Evolutionary conservation across 805 yeast genomes (phyloP), one percentile per base, ranked within the genome.

Genomic region (Candida chilensis): DNA sequence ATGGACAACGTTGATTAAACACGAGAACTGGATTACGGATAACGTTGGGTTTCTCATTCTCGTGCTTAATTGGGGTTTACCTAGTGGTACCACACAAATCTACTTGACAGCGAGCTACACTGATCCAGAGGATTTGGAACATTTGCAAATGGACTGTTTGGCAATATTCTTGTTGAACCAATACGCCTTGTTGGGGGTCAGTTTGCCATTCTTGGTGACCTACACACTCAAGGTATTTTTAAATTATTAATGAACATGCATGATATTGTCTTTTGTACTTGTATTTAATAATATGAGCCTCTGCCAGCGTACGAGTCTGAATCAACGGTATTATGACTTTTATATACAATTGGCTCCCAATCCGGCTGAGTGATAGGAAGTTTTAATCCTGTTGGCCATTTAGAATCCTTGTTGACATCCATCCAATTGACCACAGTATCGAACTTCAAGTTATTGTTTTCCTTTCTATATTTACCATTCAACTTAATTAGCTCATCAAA

Each of bases 61-160:
- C 10, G 67, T 67, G 11, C 42, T 73, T 37, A 70, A 69, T 37
- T 73, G 57, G 40, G 67, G 69, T 0, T 51, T 71, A 17, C 79
- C 79, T 3, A 67, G 68, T 42, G 78, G 78, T 9, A 73, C 78
- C 0, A 67, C 73, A 7, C 67, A 73, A 44, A 68, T 71, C n/a
- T 73, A 73, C 41, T 54, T 73, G 34, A 73, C 78, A 4, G 78
- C 78, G 2, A 65, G 71, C 41, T 65, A 66, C 49, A 65, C 73
- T 32, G 70, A 61, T 35, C 74, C 77, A 1, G 57, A 52, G n/a
- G 52, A 65, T 11, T 59, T 58, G 4, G 64, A 60, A 15, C 71
- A 64, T 37, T 33, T 63, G 13, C 78, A 71, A 32, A 61, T 73
- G 67, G 74, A 71, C 41, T 73, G 79, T 41, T 54, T 73, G 34